These are phyloP conservation scores for Annona squamosa DNA, from an alignment of 164 flowering plant genomes.

Conservation along the genomic window DNA sequence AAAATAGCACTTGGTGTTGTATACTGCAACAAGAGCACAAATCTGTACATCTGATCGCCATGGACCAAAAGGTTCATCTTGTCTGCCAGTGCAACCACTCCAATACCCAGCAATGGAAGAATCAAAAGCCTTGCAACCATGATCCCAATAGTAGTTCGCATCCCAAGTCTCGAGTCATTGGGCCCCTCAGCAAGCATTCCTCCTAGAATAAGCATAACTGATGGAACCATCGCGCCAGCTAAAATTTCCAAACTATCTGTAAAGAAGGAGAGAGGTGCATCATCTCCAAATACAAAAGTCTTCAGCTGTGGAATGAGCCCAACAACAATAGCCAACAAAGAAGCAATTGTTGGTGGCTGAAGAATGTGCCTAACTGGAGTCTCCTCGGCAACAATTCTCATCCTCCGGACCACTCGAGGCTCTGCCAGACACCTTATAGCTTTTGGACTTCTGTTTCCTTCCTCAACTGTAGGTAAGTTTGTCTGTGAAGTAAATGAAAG, in stretches of 20 bases:
- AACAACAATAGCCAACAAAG: conserved; percentile 60
- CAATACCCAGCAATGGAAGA: conserved; percentile 75
- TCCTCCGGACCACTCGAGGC: conserved; percentile 63
- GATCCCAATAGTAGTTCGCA: conserved; percentile 54
- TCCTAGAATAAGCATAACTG: conserved; percentile 64
- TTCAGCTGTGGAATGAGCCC: conserved; percentile 66
- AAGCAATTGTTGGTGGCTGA: conserved; percentile 88
- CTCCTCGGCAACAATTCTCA: conserved; percentile 74
- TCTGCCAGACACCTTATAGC: conserved; percentile 69
- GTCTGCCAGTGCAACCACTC: conserved; percentile 51
- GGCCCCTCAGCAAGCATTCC: conserved; percentile 80
- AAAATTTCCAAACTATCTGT: conserved; percentile 57
- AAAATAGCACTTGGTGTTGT: conserved; percentile 84
- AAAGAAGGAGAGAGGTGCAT: conserved; percentile 68
- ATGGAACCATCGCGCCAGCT: conserved; percentile 65
- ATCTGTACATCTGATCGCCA: conserved; percentile 59
- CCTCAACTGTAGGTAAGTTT: conserved; percentile 28
- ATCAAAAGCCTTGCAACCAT: conserved; percentile 60
- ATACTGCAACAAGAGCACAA: conserved; percentile 78
- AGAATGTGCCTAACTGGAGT: conserved; percentile 74
- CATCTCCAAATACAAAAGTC: conserved; percentile 49
- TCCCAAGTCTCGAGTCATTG: conserved; percentile 44
- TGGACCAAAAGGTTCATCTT: conserved; percentile 36
- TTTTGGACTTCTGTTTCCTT: conserved; percentile 30
- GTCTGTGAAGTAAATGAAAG: conserved; percentile 36